Base-by-base conservation (phyloP, 2,329 filamentous ascomycete species). In the Cordyceps tenuipes region DNA sequence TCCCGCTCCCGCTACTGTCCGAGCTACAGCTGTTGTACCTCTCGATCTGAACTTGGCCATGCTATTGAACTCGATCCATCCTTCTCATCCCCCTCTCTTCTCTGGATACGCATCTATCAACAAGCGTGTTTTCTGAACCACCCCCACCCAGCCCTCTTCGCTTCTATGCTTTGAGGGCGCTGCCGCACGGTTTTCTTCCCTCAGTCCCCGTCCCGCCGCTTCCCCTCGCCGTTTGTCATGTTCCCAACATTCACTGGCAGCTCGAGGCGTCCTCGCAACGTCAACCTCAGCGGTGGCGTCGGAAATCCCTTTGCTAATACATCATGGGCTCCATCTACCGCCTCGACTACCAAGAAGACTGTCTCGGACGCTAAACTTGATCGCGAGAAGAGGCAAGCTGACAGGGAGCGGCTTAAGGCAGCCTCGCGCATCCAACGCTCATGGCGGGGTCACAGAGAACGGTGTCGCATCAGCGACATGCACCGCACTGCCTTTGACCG, bases 171-270 rank as follows among this genome's bases (percentile, higher is more conserved):
- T 52, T 46, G 48, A 53, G 49, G 39, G 57, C 39, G 47, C 46
- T 23, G 47, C 17, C 36, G 53, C 43, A 29, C 5, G 29, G 3
- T 5, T 29, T 29, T 8, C 29, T 29, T 29, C 29, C 29, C 1
- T 29, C 29, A 23, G 3, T 23, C 43, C n/a, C 23, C 43, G 15
- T 21, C n/a, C 3, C 43, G 43, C 15, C 29, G 7, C 29, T 5
- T 1, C 29, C 29, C 3, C 29, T 21, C 43, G 17, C 10, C 8
- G 6, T 17, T 10, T 12, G 7, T 66, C 70, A 97, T 97, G 93
- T 95, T 94, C 76, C 87, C 89, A 63, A 91, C 89, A 58, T 99
- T 99, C 76, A 94, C 90, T 26, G 94, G 94, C 67, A 90, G 77
- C 74, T 90, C 91, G 67, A 87, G 90, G 69, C 89, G 90, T 66